Evolutionary conservation across 495 filamentous ascomycete species (phyloP), one percentile per base, ranked within the genome.

Genomic region (Penicillium fimorum): DNA sequence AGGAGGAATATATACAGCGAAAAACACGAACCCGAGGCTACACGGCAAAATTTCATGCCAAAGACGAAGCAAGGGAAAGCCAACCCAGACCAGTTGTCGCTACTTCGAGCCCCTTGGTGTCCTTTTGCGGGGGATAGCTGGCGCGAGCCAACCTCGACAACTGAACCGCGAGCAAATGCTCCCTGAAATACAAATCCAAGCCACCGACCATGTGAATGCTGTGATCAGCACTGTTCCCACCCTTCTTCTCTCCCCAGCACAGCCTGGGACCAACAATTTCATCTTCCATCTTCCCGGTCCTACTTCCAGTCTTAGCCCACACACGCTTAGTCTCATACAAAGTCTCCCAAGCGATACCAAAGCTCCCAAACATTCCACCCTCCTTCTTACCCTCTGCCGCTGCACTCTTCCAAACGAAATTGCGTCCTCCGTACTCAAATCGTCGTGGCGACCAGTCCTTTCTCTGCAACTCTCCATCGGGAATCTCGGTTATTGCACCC

Each of bases 281-380:
- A 32, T 87, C 61, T 10, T 60, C 58, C 50, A 57, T 57, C 54
- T 64, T 64, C 9, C 61, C 58, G 5, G 61, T 60, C 22, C 25
- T 32, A 20, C 58, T 61, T 40, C 61, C 57, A 11, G 25, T 30
- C 30, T 64, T 64, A 17, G 57, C 40, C 61, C 61, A 64, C n/a
- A 64, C 61, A 10, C 61, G 54, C 50, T 61, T 64, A 2, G 57
- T 64, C 47, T 64, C 61, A 38, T 58, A 60, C 5, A 64, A 45
- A 17, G 57, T 47, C 50, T 64, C 61, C 61, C 61, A 64, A 6
- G 35, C 17, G 15, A 60, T 56, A 3, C 52, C 52, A 4, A 29
- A 54, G 3, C 48, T 43, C 20, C 55, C 52, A 51, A 64, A 58
- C n/a, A 61, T 6, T 0, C 57, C 57, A 8, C 52, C 48, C n/a